These are phyloP conservation scores for Coemansia sp. DNA, from an alignment of 192 early-diverging fungal species.

Conservation along the genomic window DNA sequence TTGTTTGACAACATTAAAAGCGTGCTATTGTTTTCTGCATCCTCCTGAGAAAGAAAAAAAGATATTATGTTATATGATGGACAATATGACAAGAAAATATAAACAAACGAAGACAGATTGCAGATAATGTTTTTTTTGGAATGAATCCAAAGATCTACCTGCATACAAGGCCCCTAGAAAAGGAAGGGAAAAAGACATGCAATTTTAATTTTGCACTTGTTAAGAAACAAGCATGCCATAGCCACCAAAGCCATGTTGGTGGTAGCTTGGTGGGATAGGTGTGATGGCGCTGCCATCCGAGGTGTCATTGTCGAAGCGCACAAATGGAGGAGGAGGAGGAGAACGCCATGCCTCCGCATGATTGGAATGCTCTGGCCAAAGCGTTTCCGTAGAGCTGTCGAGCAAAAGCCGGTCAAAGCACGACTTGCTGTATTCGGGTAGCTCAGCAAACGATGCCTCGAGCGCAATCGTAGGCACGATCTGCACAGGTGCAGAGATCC, in stretches of 20 bases:
- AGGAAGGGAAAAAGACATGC: not conserved
- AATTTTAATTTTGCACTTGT: not conserved
- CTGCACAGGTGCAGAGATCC: slow-evolving; percentile 24
- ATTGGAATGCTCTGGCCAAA: not conserved
- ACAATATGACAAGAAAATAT: no score
- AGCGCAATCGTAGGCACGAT: slow-evolving; percentile 25
- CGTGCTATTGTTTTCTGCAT: not conserved
- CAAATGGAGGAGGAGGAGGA: not conserved
- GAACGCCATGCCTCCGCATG: not conserved
- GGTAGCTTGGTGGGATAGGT: slow-evolving; percentile 27
- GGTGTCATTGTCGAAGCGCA: not conserved
- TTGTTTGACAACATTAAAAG: not conserved
- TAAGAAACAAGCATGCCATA: not conserved
- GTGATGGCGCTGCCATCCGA: not conserved
- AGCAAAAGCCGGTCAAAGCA: slow-evolving; percentile 30
- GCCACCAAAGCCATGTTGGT: not conserved
- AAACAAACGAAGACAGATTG: not conserved
- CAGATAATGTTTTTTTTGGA: not conserved
- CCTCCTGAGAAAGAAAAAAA: no score
- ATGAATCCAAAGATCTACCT: not conserved
- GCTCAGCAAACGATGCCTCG: slow-evolving; percentile 17
- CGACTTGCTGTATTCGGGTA: slow-evolving; percentile 30
- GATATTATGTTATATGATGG: no score
- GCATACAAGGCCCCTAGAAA: not conserved
- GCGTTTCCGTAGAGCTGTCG: not conserved